These are phyloP conservation scores for Dryadomyces quercivorus DNA, from an alignment of 2,329 filamentous ascomycete genomes.

Conservation along the genomic window DNA sequence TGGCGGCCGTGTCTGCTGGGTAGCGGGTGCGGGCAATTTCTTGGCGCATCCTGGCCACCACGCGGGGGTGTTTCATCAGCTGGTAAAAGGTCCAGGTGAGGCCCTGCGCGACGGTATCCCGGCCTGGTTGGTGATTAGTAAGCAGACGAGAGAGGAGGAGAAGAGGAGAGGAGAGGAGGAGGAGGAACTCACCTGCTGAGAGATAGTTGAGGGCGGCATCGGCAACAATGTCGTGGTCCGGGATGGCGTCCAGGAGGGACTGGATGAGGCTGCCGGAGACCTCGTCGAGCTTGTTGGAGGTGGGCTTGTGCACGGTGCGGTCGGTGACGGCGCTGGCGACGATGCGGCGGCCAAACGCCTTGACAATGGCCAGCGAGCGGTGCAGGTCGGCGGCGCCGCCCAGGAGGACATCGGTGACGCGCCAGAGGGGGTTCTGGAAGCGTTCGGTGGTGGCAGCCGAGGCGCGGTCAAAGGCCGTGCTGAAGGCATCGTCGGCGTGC, in stretches of 20 bases:
- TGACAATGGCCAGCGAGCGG: slow-evolving; percentile 27
- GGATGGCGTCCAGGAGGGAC: slow-evolving; percentile 44
- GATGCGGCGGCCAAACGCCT: slow-evolving; percentile 42
- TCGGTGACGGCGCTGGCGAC: slow-evolving; percentile 40
- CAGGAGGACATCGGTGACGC: slow-evolving; percentile 41
- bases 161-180: neutral
- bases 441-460: slow-evolving; percentile 47
- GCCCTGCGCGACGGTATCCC: slow-evolving; percentile 53
- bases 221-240: slow-evolving; percentile 42
- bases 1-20: slow-evolving; percentile 7
- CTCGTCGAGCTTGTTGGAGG: slow-evolving; percentile 15
- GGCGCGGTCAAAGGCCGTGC: slow-evolving; percentile 47
- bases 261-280: slow-evolving; percentile 46
- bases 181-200: slow-evolving; percentile 33
- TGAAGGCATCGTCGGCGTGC: slow-evolving; percentile 48
- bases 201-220: slow-evolving; percentile 56
- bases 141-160: too few species aligned
- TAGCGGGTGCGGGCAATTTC: slow-evolving; percentile 24
- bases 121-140: slow-evolving; percentile 24
- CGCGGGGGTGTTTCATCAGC: slow-evolving; percentile 37
- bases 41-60: slow-evolving; percentile 26
- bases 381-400: slow-evolving; percentile 32
- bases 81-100: slow-evolving; percentile 53
- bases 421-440: slow-evolving; percentile 55
- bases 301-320: slow-evolving; percentile 13